Percentiles rank a stretch among this genome's conserved stretches.
Conservation (phyloP, 2,329 filamentous ascomycete genomes). For the Fusarium denticulatum region DNA sequence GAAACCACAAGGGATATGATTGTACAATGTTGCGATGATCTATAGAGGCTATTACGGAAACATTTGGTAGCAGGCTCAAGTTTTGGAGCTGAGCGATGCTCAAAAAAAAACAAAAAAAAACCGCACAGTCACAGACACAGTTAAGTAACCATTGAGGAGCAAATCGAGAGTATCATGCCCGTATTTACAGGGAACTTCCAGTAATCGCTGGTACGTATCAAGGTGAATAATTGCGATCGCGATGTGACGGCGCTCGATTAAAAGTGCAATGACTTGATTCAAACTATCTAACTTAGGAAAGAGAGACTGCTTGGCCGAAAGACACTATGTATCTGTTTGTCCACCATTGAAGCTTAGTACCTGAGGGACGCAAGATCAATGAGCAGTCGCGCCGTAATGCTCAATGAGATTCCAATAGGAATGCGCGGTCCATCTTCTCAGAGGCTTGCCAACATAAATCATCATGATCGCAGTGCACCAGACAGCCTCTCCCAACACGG, state of each 20-base stretch:
- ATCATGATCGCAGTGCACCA: constrained; percentile 2
- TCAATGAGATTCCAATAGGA: constrained; percentile 1
- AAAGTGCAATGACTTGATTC: too few relatives aligned
- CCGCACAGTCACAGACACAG: too few relatives aligned
- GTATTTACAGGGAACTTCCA: not conserved
- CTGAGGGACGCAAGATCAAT: not conserved
- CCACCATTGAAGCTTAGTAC: not conserved
- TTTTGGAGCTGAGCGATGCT: too few relatives aligned
- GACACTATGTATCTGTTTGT: not conserved
- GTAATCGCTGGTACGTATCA: not conserved
- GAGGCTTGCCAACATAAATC: not conserved
- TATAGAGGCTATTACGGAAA: not conserved
- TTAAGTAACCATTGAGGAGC: not conserved
- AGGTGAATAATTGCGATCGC: too few relatives aligned
- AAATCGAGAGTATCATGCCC: not conserved
- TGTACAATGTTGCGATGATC: not conserved
- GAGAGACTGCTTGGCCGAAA: too few relatives aligned
- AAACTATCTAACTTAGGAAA: not conserved
- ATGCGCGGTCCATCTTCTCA: not conserved
- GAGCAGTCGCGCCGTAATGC: not conserved
- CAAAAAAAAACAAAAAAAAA: too few relatives aligned
- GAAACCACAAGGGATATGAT: not conserved
- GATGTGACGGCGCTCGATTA: too few relatives aligned
- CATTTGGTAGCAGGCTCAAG: not conserved
- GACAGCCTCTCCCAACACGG: not conserved